These are phyloP conservation scores for Penicillium robsamsonii DNA, from an alignment of 495 filamentous ascomycete genomes.

Conservation along the genomic window DNA sequence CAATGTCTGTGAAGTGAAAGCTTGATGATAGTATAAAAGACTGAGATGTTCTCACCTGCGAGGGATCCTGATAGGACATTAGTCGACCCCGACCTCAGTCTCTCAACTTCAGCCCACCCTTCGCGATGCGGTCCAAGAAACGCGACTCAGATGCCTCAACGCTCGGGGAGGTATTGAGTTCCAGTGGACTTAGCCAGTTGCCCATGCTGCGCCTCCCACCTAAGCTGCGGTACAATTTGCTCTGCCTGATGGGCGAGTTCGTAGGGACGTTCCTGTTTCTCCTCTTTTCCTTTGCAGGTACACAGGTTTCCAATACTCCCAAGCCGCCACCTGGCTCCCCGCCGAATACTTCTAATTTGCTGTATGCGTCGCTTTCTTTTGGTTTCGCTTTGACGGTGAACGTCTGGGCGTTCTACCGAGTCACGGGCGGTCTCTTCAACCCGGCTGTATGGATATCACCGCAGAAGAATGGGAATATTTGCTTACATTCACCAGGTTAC, in stretches of 20 bases:
- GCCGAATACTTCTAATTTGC: conserved; percentile 47
- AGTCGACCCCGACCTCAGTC: neutral
- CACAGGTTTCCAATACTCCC: conserved; percentile 66
- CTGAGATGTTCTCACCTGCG: too few relatives aligned
- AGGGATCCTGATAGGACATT: neutral
- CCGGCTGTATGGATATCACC: conserved; percentile 54
- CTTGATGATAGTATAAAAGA: neutral
- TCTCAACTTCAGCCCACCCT: neutral
- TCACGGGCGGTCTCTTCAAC: conserved; percentile 80
- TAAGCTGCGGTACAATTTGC: conserved; percentile 47
- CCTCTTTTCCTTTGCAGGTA: conserved; percentile 76
- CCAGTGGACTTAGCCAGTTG: conserved; percentile 27
- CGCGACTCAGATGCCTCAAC: conserved; percentile 14
- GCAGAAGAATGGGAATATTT: neutral
- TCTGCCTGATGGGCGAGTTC: conserved; percentile 68
- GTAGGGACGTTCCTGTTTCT: conserved; percentile 82
- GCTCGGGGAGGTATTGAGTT: conserved; percentile 7
- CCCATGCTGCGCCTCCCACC: conserved; percentile 43
- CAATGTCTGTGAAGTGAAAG: neutral
- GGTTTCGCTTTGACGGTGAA: conserved; percentile 76
- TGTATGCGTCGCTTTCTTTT: conserved; percentile 72
- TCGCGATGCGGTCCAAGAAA: conserved; percentile 14
- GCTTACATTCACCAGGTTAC: conserved; percentile 46
- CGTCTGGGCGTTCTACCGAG: conserved; percentile 82
- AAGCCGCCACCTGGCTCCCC: conserved; percentile 32